Evolutionary conservation across 2,329 filamentous ascomycete species (phyloP).

Genomic region (Laburnicola sp.): DNA sequence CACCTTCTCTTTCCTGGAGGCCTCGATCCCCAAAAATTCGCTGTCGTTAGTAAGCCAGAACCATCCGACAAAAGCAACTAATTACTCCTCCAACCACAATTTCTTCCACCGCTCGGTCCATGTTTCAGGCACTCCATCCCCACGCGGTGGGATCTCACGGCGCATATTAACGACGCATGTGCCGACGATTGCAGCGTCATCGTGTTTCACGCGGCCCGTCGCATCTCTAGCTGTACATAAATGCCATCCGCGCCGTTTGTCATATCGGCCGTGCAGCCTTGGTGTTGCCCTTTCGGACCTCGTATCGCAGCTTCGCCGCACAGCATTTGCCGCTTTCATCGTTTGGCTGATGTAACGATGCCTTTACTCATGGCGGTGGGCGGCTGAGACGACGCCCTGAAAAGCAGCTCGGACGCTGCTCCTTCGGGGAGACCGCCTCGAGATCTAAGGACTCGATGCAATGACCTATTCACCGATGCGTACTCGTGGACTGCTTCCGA

Average conservation of each 20-base stretch:
- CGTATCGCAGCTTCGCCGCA: not conserved
- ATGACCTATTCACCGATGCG: not conserved
- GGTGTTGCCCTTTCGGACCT: not conserved
- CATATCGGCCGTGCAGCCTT: not conserved
- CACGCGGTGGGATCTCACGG: not conserved
- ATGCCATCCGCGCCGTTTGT: not conserved
- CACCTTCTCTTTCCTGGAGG: constrained; percentile 1
- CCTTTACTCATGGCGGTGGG: not conserved
- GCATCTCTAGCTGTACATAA: not conserved
- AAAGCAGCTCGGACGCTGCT: not conserved
- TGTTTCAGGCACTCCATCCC: not conserved
- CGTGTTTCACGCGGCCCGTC: not conserved
- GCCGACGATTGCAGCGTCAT: constrained; percentile 1
- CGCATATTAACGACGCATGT: not conserved
- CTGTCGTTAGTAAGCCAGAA: not conserved
- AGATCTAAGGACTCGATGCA: not conserved
- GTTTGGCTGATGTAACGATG: not conserved
- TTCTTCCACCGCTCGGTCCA: not conserved
- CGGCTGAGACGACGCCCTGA: not conserved
- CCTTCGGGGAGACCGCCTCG: not conserved
- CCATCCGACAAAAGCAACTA: constrained; percentile 1
- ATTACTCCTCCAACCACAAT: not conserved
- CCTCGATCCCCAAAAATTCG: not conserved
- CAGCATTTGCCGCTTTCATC: not conserved
- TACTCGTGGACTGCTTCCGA: not conserved